Base-by-base conservation (phyloP, 1,139 yeast species). In the Saccharomyces hybrid region DNA sequence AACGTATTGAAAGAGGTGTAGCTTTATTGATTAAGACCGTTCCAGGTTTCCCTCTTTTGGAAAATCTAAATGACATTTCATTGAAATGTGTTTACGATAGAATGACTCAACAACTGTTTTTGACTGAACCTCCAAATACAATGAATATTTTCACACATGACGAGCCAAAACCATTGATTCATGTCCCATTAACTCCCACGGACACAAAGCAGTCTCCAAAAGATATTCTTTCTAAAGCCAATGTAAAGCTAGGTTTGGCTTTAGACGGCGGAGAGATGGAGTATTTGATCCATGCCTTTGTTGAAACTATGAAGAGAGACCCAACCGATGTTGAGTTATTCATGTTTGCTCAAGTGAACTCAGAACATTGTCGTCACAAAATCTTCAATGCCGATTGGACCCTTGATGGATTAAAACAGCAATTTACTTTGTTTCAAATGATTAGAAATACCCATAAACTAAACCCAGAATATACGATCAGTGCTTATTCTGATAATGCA, bases 291-390 rank as follows among this genome's bases (percentile, higher is more conserved):
- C 78, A 83, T 53, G 95, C 96, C 1, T 95, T 93, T 74, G 80
- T 77, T 54, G 75, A 82, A 44, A 78, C 77, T 46, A 80, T 93
- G 61, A 85, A 88, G 51, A 83, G 99, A 72, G 89, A 91, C 69
- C 99, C 99, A 53, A 93, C 99, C 29, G 99, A 95, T 71, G 98
- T 91, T 27, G 99, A 95, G 72, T 78, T 95, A 61, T 95, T 95
- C 74, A 95, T 95, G 98, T 95, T 95, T 76, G 99, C 99, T 50
- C 99, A 95, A 74, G 99, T 95, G 63, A 95, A 95, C 75, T 90
- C 98, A 23, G 99, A 95, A 75, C 99, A 95, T 75, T 95, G 99
- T 77, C 88, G 99, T 73, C 99, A 95, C 77, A 95, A 95, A 75
- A 93, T 95, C 61, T 95, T 95, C 79, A 95, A 95, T 67, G 99